Evolutionary conservation across 345 rosid genomes (phyloP).

Genomic region (Aquilaria malaccensis): DNA sequence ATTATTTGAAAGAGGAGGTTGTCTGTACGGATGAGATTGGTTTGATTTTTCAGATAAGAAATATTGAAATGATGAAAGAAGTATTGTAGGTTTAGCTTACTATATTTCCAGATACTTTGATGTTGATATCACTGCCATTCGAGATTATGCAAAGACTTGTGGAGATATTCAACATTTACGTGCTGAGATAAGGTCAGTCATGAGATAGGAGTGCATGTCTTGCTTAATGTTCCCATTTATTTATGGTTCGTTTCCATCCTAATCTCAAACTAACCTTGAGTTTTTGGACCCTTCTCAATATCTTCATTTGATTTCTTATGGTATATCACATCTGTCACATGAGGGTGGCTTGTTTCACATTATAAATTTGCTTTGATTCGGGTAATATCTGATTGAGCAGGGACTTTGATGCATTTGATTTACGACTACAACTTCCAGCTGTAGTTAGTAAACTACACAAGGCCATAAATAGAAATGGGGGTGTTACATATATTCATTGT

Average conservation of each 20-base stretch:
- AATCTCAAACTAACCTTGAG: no score
- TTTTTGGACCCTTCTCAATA: no score
- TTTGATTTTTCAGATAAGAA: neutral
- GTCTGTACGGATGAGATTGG: neutral
- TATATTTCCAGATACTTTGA: constrained; percentile 67
- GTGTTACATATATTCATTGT: constrained; percentile 88
- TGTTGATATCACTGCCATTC: constrained; percentile 78
- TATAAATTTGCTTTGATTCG: neutral
- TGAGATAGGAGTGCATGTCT: constrained; percentile 9
- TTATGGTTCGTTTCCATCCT: neutral
- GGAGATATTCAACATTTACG: constrained; percentile 73
- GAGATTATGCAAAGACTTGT: constrained; percentile 46
- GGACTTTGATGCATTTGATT: constrained; percentile 94
- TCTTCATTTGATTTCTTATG: constrained; percentile 3
- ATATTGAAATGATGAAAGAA: neutral
- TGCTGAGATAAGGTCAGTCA: constrained; percentile 69
- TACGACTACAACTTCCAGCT: constrained; percentile 90
- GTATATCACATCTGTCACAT: no score
- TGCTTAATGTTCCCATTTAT: neutral
- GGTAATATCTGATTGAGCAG: constrained; percentile 36
- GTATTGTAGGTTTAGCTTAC: constrained; percentile 31
- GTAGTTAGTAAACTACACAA: constrained; percentile 62
- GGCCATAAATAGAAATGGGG: constrained; percentile 73
- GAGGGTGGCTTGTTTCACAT: no score
- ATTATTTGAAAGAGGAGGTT: neutral